These are phyloP conservation scores for Vigna reflexopilosa DNA, from an alignment of 306 rosid genomes.

Conservation along the genomic window DNA sequence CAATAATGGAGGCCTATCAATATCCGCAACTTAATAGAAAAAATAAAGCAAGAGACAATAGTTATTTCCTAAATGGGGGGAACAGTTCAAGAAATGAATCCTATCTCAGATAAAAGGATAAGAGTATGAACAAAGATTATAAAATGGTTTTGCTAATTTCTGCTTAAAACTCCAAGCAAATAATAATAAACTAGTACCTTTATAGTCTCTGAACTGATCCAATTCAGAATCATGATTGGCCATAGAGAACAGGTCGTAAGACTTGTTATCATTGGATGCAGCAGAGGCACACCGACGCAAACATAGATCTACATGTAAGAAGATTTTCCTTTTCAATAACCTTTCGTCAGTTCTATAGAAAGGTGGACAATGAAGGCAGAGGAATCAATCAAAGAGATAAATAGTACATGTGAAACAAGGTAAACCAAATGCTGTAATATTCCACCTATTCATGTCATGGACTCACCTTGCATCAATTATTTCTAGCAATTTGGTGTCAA, in stretches of 20 bases:
- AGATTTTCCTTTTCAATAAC: conserved; percentile 14
- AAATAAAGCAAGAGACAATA: background rate
- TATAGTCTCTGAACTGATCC: conserved; percentile 37
- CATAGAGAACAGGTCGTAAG: conserved; percentile 24
- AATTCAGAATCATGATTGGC: conserved; percentile 44
- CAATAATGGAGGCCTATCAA: conserved; percentile 22
- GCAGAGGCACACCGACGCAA: conserved; percentile 41
- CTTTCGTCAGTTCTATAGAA: background rate
- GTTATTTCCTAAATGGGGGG: conserved; percentile 13
- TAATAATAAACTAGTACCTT: conserved; percentile 45
- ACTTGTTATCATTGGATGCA: conserved; percentile 40
- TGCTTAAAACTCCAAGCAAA: conserved; percentile 16
- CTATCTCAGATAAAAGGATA: conserved; percentile 1
- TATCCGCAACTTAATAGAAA: background rate
- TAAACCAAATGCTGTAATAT: background rate
- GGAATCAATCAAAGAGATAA: background rate
- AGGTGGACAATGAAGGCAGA: background rate
- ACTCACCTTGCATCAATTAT: conserved; percentile 84
- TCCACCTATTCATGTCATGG: conserved; percentile 26
- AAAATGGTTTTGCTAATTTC: conserved; percentile 20
- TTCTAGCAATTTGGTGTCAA: conserved; percentile 86
- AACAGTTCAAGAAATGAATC: conserved; percentile 21
- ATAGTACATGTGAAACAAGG: background rate
- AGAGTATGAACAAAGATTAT: background rate
- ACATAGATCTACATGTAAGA: conserved; percentile 43